Conservation (phyloP, 2,329 filamentous ascomycete genomes). For the Diaporthe amygdali region DNA sequence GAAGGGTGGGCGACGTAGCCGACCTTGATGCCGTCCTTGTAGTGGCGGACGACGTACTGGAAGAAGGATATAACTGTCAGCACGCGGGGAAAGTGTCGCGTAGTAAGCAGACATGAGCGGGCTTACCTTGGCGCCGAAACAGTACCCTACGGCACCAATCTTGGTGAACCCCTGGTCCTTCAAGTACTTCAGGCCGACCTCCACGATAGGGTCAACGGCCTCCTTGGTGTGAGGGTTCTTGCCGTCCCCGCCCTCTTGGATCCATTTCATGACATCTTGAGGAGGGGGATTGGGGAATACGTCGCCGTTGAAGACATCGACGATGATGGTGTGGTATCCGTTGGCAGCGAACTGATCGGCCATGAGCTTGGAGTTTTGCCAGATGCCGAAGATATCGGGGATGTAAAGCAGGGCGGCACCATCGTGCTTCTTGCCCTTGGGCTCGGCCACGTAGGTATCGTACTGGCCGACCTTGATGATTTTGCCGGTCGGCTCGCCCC, state of each 20-base stretch:
- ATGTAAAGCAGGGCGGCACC: constrained; percentile 51
- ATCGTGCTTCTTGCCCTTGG: constrained; percentile 45
- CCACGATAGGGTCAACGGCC: constrained; percentile 53
- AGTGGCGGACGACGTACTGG: constrained; percentile 73
- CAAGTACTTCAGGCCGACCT: constrained; percentile 60
- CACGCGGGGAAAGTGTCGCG: neutral
- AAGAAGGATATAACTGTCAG: neutral
- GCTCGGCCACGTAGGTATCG: constrained; percentile 57
- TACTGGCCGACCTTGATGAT: constrained; percentile 51
- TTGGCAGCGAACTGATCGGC: constrained; percentile 78
- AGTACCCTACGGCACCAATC: constrained; percentile 73
- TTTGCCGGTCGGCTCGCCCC: constrained; percentile 54
- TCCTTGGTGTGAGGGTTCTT: constrained; percentile 54
- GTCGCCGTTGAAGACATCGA: constrained; percentile 75
- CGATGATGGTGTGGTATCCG: constrained; percentile 72
- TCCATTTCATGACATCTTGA: constrained; percentile 47
- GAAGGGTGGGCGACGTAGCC: constrained; percentile 80
- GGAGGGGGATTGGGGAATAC: constrained; percentile 58
- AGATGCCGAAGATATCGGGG: constrained; percentile 57
- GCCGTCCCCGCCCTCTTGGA: constrained; percentile 49
- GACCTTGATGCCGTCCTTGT: constrained; percentile 67
- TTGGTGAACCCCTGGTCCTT: constrained; percentile 61
- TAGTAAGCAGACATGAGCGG: neutral
- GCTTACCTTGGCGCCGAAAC: constrained; percentile 73
- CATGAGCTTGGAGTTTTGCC: constrained; percentile 67